Evolutionary conservation across 1,284 basidiomycete species (phyloP), one percentile per base, ranked within the genome.

Genomic region (Puccinia horiana): DNA sequence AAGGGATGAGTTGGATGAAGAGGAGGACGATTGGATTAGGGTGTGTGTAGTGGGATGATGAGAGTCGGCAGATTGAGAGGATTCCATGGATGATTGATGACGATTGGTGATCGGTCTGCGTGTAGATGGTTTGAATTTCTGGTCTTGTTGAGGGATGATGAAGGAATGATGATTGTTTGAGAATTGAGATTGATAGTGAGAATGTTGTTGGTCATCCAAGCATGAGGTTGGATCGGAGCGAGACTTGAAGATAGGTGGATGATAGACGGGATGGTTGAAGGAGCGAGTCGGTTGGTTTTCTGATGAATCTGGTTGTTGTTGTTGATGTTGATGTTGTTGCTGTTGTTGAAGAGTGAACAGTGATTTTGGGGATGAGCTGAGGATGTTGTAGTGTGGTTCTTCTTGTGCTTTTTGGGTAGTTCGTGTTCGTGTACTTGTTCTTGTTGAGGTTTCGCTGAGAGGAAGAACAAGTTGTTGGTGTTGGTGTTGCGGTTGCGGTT

Each of bases 11-110:
- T 42, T 69, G 49, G 42, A 76, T 1, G 58, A 63, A 14, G 74
- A 76, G 18, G 74, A 63, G 54, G 74, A 32, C 18, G 58, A 76
- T 40, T 61, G 35, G 35, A 40, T 61, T n/a, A 44, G 40, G 54
- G 35, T 42, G 70, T 72, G 20, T 42, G 37, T 20, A 18, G 26
- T 40, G 2, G 56, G 20, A 42, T 40, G 52, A 32, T 44, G 29
- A 26, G 42, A 76, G 52, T 56, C n/a, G 77, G n/a, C 40, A 52
- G 67, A 72, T 26, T 79, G 49, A 32, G 65, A 67, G 37, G 77
- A 69, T 23, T 69, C 44, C 42, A 49, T 69, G 77, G 44, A 69
- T 56, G 49, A 12, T 47, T 52, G 63, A n/a, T 37, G 74, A 23
- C 0, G 18, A 18, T 42, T 44, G 56, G 0, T 29, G 16, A 18